Conservation (phyloP, 371 early-diverging fungal species). For the Mucor plumbeus region DNA sequence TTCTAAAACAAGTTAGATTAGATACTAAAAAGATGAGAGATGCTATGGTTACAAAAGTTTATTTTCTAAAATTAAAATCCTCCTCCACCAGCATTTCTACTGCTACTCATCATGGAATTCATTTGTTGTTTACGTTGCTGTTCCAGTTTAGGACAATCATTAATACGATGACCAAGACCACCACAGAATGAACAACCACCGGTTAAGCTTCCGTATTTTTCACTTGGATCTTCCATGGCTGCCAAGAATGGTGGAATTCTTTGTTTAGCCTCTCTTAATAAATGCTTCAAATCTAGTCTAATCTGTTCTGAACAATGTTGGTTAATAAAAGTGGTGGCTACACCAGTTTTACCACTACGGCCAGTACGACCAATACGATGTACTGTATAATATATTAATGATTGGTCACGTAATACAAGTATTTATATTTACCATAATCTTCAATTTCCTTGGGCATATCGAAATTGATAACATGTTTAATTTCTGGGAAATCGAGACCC, state of each 20-base stretch:
- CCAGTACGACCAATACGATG: slow-evolving; percentile 99
- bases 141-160: slow-evolving; percentile 89
- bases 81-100: slow-evolving; percentile 46
- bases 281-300: slow-evolving; percentile 90
- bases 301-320: slow-evolving; percentile 85
- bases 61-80: slow-evolving; percentile 33
- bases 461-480: slow-evolving; percentile 93
- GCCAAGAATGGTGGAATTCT: slow-evolving; percentile 87
- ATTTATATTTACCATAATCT: slow-evolving; percentile 73
- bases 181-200: slow-evolving; percentile 95
- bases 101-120: slow-evolving; percentile 51
- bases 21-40: background rate
- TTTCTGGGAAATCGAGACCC: slow-evolving; percentile 93
- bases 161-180: slow-evolving; percentile 93
- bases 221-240: slow-evolving; percentile 87
- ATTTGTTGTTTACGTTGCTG: slow-evolving; percentile 68
- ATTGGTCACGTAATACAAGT: background rate
- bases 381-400: slow-evolving; percentile 36
- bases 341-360: slow-evolving; percentile 95
- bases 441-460: slow-evolving; percentile 98
- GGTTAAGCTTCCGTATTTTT: slow-evolving; percentile 73
- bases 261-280: slow-evolving; percentile 93
- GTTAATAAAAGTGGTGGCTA: slow-evolving; percentile 97
- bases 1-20: background rate
- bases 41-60: slow-evolving; percentile 5